Percentiles rank a stretch among this genome's conserved stretches.
phyloP scores from a whole-genome alignment of 768 basidiomycete genomes.

The Royoungia palumana region DNA sequence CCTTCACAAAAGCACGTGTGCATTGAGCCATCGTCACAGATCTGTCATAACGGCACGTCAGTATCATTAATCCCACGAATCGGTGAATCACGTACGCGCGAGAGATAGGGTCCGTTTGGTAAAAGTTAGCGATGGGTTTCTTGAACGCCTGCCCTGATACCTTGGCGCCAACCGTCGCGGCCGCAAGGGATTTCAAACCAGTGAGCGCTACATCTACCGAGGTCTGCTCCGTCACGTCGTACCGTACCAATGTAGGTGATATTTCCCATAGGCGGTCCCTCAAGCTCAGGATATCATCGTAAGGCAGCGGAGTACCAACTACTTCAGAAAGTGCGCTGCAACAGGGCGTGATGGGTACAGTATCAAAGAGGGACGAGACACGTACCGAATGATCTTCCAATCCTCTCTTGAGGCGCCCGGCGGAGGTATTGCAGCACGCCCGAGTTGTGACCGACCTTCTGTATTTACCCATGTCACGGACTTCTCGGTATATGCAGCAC shows the following conservation, averaged over 20 bases:
- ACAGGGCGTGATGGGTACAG: neutral
- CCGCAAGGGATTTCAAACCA: conserved; percentile 62
- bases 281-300: conserved; percentile 80
- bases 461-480: conserved; percentile 94
- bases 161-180: conserved; percentile 50
- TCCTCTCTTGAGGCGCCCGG: conserved; percentile 97
- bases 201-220: conserved; percentile 67
- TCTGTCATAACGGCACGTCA: conserved; percentile 33
- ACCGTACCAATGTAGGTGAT: conserved; percentile 83
- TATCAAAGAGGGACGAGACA: neutral
- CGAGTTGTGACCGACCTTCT: conserved; percentile 89
- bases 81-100: conserved; percentile 64
- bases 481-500: conserved; percentile 92
- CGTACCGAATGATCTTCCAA: conserved; percentile 92
- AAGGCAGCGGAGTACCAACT: conserved; percentile 75
- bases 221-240: conserved; percentile 76
- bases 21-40: conserved; percentile 98
- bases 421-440: conserved; percentile 86
- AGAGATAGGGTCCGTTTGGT: conserved; percentile 93
- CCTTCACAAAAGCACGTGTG: conserved; percentile 80
- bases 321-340: conserved; percentile 85
- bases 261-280: conserved; percentile 97
- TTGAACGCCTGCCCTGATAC: conserved; percentile 58
- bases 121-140: conserved; percentile 89
- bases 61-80: neutral